These are phyloP conservation scores for Lyophyllum shimeji DNA, from an alignment of 768 basidiomycete genomes.

Conservation along the genomic window DNA sequence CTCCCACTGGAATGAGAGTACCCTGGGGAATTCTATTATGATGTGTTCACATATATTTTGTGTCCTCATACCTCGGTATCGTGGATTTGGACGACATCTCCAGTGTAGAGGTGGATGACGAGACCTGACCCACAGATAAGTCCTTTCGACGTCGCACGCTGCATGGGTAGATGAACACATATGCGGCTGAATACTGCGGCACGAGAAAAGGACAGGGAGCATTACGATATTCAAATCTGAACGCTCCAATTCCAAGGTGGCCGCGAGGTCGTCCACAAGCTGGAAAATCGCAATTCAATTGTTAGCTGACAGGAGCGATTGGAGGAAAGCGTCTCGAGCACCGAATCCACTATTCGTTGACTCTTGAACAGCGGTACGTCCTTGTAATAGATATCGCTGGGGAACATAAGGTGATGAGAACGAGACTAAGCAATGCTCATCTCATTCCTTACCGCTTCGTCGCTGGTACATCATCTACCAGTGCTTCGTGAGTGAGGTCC, in stretches of 20 bases:
- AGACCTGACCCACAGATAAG: constrained; percentile 73
- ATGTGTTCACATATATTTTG: background rate
- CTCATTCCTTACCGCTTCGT: constrained; percentile 57
- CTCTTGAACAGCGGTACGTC: constrained; percentile 77
- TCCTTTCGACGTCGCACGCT: constrained; percentile 92
- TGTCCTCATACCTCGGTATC: constrained; percentile 54
- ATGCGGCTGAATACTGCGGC: background rate
- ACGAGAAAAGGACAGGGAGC: background rate
- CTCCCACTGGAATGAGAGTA: constrained; percentile 72
- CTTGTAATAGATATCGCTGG: constrained; percentile 86
- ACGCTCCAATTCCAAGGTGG: constrained; percentile 72
- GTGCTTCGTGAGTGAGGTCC: constrained; percentile 68
- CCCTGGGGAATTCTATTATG: constrained; percentile 44
- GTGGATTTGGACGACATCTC: constrained; percentile 47
- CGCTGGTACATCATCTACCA: constrained; percentile 49
- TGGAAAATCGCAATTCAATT: constrained; percentile 24
- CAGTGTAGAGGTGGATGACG: constrained; percentile 53
- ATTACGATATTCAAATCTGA: constrained; percentile 79
- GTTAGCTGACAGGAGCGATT: background rate
- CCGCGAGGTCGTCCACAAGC: constrained; percentile 90
- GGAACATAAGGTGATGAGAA: constrained; percentile 8
- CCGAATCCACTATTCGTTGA: constrained; percentile 79
- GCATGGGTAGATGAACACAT: constrained; percentile 3
- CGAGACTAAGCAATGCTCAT: background rate
- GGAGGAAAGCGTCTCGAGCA: constrained; percentile 26